These are phyloP conservation scores for Syncephalastrum monosporum DNA, from an alignment of 371 early-diverging fungal species.

Conservation along the genomic window DNA sequence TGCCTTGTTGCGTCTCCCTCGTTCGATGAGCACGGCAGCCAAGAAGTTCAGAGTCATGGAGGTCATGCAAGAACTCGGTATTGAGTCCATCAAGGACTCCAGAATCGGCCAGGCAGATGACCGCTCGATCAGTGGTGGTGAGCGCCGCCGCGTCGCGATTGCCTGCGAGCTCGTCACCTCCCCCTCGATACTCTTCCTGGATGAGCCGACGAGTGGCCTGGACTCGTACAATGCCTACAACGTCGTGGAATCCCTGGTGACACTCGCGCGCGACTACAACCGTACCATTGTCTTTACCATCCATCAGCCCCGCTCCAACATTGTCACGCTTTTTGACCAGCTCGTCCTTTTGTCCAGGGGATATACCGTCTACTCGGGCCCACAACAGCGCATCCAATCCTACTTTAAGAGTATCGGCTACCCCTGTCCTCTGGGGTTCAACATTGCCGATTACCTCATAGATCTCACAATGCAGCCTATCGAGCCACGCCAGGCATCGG, in stretches of 20 bases:
- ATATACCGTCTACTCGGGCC: conserved; percentile 79
- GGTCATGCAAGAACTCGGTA: conserved; percentile 74
- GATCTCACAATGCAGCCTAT: conserved; percentile 73
- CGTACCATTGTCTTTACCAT: conserved; percentile 93
- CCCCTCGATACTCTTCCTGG: conserved; percentile 88
- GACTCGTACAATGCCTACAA: conserved; percentile 93
- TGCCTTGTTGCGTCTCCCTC: conserved; percentile 76
- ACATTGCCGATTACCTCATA: conserved; percentile 89
- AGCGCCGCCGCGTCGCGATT: conserved; percentile 82
- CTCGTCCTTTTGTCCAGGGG: conserved; percentile 86
- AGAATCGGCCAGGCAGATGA: conserved; percentile 75
- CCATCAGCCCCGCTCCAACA: conserved; percentile 95
- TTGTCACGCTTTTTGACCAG: conserved; percentile 87
- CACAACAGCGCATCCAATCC: conserved; percentile 41
- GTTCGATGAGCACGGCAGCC: conserved; percentile 55
- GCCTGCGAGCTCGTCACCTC: conserved; percentile 89
- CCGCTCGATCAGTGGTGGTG: conserved; percentile 87
- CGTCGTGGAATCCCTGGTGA: conserved; percentile 83
- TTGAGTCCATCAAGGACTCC: conserved; percentile 77
- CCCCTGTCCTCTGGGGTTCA: conserved; percentile 87
- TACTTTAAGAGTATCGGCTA: conserved; percentile 74
- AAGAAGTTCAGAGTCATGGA: conserved; percentile 66
- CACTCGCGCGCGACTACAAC: conserved; percentile 76
- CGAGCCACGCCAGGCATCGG: conserved; percentile 15
- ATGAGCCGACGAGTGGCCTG: conserved; percentile 93